phyloP scores from a whole-genome alignment of 2,329 filamentous ascomycete genomes.

The Rutstroemia sp. region DNA sequence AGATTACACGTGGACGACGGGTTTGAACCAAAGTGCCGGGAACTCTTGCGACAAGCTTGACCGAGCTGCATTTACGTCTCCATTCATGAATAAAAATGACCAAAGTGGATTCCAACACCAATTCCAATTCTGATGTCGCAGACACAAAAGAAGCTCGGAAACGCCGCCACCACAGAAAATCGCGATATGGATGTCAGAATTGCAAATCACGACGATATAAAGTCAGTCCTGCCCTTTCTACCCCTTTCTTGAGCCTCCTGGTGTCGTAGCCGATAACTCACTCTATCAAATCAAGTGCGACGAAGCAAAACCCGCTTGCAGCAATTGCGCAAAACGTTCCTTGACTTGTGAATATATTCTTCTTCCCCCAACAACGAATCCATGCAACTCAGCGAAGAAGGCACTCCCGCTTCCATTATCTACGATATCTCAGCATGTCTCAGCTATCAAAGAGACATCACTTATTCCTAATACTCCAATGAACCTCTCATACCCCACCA shows the following conservation, averaged over 20 bases:
- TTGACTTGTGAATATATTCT: neutral
- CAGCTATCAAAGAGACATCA: neutral
- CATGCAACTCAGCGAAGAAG: neutral
- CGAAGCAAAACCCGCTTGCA: neutral
- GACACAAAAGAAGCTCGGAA: neutral
- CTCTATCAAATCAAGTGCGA: neutral
- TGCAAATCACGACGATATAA: slow-evolving; percentile 2
- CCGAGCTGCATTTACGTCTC: too few relatives aligned
- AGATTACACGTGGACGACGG: too few relatives aligned
- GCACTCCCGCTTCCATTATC: neutral
- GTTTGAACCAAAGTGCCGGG: too few relatives aligned
- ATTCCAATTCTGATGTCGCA: neutral
- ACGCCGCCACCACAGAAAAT: neutral
- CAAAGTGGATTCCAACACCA: neutral
- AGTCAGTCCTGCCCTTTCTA: neutral
- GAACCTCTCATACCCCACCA: neutral
- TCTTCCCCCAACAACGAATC: neutral
- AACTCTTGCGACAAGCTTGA: too few relatives aligned
- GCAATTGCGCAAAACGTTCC: neutral
- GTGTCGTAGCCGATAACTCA: neutral
- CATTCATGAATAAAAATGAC: too few relatives aligned
- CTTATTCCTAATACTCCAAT: neutral
- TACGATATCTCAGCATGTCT: neutral
- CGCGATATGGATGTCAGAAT: slow-evolving; percentile 5
- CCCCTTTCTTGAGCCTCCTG: neutral